Base-by-base conservation (phyloP, 345 rosid species). In the Carallia pectinifolia region DNA sequence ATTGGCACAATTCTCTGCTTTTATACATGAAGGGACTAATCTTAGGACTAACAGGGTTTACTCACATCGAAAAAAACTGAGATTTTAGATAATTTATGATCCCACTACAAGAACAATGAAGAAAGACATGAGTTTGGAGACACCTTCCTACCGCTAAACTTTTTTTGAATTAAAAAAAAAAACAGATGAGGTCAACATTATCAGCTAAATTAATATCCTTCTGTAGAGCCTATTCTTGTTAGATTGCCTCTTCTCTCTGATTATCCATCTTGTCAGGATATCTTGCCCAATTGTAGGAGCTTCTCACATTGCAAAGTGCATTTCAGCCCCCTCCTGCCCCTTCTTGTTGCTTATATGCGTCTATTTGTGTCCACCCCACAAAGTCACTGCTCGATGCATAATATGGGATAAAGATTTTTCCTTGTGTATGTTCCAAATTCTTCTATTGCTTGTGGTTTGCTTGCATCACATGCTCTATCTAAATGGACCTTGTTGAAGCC, bases 21-120 rank as follows among this genome's bases (percentile, higher is more conserved):
- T 48, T 10, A 16, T 10, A 4, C 54, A 58, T 33, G 8, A 38
- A 6, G 34, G 38, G 38, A 36, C 38, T 2, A 36, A 36, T 4
- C 4, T 0, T 36, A 36, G 15, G 27, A 61, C 15, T 63, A 23
- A 23, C 23, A 23, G 23, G 23, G 23, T 23, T 23, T 23, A 23
- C 23, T 31, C 64, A 27, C 12, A 40, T 31, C 61, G 63, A 23
- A 54, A 61, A 44, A 33, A 36, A 61, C 19, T 23, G 40, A 70
- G 64, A 59, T 19, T 53, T 50, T 68, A 36, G 48, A 71, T 74
- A 73, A 64, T 36, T 54, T 54, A 67, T 67, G 47, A 67, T 70
- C 69, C 23, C 73, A 44, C 62, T 36, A 15, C 70, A 65, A 69
- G 73, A 23, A 23, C 73, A 77, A 58, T 50, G 48, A 66, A 66